A percentile compares a stretch with the other conserved stretches of the same genome.
These are phyloP conservation scores for Clausena lansium DNA, from an alignment of 345 rosid species.

Conservation along the genomic window DNA sequence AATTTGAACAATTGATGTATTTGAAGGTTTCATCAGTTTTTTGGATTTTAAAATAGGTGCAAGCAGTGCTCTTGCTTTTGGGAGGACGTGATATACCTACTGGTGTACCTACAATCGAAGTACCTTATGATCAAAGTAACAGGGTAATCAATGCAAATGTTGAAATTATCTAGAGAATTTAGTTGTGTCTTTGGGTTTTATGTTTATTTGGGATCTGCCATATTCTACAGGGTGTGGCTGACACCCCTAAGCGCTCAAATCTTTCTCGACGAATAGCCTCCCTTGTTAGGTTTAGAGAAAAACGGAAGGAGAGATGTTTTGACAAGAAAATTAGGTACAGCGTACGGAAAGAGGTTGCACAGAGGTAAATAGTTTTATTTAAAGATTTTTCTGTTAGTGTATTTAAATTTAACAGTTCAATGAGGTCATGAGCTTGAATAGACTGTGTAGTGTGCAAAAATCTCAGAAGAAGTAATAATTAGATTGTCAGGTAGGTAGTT, in stretches of 20 bases:
- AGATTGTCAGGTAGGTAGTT: neutral
- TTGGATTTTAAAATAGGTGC: slow-evolving; percentile 44
- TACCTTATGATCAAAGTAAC: slow-evolving; percentile 41
- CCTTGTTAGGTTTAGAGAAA: slow-evolving; percentile 70
- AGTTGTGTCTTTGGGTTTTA: neutral
- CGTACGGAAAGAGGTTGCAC: slow-evolving; percentile 74
- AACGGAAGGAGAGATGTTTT: slow-evolving; percentile 76
- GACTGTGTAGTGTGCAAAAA: neutral
- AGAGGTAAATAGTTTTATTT: slow-evolving; percentile 38
- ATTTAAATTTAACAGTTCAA: neutral
- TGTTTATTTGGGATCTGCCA: slow-evolving; percentile 11
- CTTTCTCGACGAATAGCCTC: slow-evolving; percentile 72
- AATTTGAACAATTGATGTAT: neutral
- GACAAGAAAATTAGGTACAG: slow-evolving; percentile 77
- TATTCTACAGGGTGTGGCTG: slow-evolving; percentile 39
- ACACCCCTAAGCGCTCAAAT: slow-evolving; percentile 48
- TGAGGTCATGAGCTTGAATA: neutral
- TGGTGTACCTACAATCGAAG: slow-evolving; percentile 50
- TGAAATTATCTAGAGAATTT: neutral
- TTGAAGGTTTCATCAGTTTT: neutral
- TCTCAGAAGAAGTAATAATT: neutral
- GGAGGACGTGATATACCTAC: slow-evolving; percentile 57
- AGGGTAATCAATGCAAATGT: slow-evolving; percentile 34
- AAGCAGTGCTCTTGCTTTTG: slow-evolving; percentile 72
- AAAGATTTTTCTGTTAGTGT: neutral